Evolutionary conservation across 257 asterid species (phyloP).

Genomic region (Solanum chilense): DNA sequence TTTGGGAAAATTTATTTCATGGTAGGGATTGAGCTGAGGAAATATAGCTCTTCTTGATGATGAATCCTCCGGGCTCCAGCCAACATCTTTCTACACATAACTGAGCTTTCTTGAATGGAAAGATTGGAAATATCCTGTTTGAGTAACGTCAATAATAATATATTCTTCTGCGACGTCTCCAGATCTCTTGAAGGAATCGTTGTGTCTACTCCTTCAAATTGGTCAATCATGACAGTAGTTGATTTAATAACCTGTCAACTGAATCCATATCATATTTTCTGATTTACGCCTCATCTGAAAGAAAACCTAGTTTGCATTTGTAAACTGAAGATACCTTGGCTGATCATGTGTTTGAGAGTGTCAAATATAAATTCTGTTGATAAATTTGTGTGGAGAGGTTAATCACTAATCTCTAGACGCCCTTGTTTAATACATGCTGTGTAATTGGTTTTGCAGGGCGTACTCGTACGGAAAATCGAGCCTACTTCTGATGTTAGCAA

Average conservation of each 20-base stretch:
- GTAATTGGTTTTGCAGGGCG: slow-evolving; percentile 42
- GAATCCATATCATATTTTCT: background rate
- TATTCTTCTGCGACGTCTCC: background rate
- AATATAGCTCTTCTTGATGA: background rate
- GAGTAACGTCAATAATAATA: background rate
- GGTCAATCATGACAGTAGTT: background rate
- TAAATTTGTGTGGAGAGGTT: background rate
- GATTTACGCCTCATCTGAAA: background rate
- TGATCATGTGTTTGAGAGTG: background rate
- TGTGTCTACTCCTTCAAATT: background rate
- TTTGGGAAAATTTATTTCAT: background rate
- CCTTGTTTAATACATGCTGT: background rate
- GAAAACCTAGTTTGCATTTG: background rate
- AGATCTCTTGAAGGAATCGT: background rate
- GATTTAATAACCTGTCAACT: background rate
- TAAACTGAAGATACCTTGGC: background rate
- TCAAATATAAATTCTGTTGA: background rate
- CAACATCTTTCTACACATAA: background rate
- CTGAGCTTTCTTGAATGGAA: background rate
- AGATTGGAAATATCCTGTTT: background rate
- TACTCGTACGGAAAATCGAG: slow-evolving; percentile 71
- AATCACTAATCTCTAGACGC: background rate
- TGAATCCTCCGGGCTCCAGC: background rate
- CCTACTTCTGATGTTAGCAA: slow-evolving; percentile 70
- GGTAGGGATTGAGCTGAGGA: background rate